Percentiles rank a stretch among this genome's conserved stretches.
These are phyloP conservation scores for Potentilla sterilis DNA, from an alignment of 306 rosid genomes.

Conservation along the genomic window DNA sequence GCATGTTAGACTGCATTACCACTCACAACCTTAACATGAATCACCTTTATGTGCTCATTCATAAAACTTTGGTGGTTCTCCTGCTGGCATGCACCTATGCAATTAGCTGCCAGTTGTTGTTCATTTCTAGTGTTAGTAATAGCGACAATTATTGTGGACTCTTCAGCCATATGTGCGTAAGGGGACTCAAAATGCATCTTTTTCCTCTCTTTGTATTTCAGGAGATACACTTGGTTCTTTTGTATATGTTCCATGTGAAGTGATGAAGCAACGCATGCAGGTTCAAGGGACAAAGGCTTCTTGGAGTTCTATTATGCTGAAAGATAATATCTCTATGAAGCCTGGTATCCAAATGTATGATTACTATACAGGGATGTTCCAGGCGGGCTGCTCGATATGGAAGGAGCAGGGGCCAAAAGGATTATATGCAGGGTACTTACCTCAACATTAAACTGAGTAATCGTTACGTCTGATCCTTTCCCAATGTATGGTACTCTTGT, in stretches of 20 bases:
- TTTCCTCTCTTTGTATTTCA: conserved; percentile 39
- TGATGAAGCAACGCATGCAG: conserved; percentile 92
- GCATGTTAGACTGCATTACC: neutral
- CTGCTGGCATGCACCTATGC: neutral
- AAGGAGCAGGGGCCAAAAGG: conserved; percentile 75
- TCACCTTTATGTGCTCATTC: neutral
- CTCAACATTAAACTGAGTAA: conserved; percentile 10
- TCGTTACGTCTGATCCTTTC: conserved; percentile 14
- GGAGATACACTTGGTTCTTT: conserved; percentile 92
- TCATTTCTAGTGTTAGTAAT: neutral
- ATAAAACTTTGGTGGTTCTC: neutral
- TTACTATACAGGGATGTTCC: conserved; percentile 80
- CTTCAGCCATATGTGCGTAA: conserved; percentile 21
- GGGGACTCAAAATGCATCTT: conserved; percentile 24
- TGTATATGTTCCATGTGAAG: conserved; percentile 96
- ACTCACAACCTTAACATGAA: neutral
- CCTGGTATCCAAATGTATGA: conserved; percentile 57
- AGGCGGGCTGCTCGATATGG: conserved; percentile 83
- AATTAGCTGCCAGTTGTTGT: conserved; percentile 12
- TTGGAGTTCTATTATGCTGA: conserved; percentile 59
- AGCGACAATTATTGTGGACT: conserved; percentile 1
- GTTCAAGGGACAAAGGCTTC: conserved; percentile 77
- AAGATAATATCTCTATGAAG: conserved; percentile 43
- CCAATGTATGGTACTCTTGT: neutral
- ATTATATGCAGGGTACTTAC: conserved; percentile 79